A percentile compares a stretch with the other conserved stretches of the same genome.
phyloP scores from a whole-genome alignment of 2,329 filamentous ascomycete species.

The Alternaria ethzedia region DNA sequence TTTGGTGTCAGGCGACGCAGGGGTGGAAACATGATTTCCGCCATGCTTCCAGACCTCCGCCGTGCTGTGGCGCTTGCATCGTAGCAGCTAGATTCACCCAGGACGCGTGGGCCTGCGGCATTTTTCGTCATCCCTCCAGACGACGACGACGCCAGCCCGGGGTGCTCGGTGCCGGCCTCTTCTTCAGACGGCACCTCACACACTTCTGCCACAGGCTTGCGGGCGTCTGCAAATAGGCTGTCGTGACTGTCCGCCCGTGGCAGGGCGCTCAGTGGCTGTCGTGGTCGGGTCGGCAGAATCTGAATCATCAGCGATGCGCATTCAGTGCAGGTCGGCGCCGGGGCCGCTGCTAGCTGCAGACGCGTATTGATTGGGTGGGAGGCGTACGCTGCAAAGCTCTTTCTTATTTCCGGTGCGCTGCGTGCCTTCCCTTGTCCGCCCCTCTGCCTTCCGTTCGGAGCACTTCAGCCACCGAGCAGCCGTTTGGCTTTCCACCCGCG shows the following conservation, averaged over 20 bases:
- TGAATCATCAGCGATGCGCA: conserved; percentile 6
- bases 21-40: conserved; percentile 10
- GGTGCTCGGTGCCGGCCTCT: neutral
- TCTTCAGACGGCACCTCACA: neutral
- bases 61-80: conserved; percentile 7
- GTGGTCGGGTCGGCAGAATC: conserved; percentile 1
- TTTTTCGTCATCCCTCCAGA: conserved; percentile 15
- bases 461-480: conserved; percentile 11
- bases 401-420: conserved; percentile 24
- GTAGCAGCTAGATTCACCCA: neutral
- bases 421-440: neutral
- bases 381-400: conserved; percentile 18
- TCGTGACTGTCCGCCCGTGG: neutral
- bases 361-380: conserved; percentile 28
- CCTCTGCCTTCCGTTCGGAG: conserved; percentile 6
- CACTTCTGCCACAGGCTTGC: neutral
- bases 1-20: neutral
- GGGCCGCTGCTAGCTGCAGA: neutral
- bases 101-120: conserved; percentile 22
- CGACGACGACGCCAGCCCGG: neutral
- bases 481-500: conserved; percentile 2
- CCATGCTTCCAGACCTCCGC: conserved; percentile 12
- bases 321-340: neutral
- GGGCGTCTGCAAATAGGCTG: neutral
- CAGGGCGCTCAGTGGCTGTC: neutral